Conservation (phyloP, 148 eudicot genomes). For the Vaccinium darrowii region DNA sequence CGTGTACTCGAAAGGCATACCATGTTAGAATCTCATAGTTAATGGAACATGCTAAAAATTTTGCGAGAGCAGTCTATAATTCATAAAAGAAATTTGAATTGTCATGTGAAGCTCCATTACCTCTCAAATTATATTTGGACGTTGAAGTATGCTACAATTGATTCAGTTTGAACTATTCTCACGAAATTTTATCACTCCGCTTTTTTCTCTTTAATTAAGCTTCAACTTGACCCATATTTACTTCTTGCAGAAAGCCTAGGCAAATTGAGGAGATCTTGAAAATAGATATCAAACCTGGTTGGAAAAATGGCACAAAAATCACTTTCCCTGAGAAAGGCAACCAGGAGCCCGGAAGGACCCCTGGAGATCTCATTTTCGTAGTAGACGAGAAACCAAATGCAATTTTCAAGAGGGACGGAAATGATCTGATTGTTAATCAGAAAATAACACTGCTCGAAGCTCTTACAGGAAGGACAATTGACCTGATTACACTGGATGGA, state of each 20-base stretch:
- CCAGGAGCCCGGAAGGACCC: slow-evolving; percentile 50
- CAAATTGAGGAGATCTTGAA: slow-evolving; percentile 68
- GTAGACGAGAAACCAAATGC: slow-evolving; percentile 79
- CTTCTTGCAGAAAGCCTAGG: slow-evolving; percentile 54
- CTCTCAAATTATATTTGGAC: no score
- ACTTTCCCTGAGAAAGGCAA: slow-evolving; percentile 87
- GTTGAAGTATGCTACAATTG: neutral
- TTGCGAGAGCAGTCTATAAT: no score
- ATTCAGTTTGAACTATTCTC: neutral
- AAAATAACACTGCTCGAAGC: slow-evolving; percentile 67
- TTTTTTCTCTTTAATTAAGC: neutral
- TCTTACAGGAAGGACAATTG: slow-evolving; percentile 67
- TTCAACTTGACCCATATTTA: neutral
- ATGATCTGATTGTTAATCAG: slow-evolving; percentile 60
- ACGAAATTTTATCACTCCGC: neutral
- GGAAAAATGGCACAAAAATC: slow-evolving; percentile 88
- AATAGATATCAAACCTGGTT: slow-evolving; percentile 79
- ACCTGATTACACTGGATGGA: slow-evolving; percentile 59
- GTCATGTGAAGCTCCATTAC: no score
- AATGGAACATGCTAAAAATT: no score
- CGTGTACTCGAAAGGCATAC: no score
- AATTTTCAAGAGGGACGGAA: slow-evolving; percentile 72
- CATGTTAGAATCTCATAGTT: no score
- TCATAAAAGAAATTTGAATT: no score
- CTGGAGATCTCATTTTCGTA: slow-evolving; percentile 74